Conservation (phyloP, 257 asterid species). For the Solanum sitiens region DNA sequence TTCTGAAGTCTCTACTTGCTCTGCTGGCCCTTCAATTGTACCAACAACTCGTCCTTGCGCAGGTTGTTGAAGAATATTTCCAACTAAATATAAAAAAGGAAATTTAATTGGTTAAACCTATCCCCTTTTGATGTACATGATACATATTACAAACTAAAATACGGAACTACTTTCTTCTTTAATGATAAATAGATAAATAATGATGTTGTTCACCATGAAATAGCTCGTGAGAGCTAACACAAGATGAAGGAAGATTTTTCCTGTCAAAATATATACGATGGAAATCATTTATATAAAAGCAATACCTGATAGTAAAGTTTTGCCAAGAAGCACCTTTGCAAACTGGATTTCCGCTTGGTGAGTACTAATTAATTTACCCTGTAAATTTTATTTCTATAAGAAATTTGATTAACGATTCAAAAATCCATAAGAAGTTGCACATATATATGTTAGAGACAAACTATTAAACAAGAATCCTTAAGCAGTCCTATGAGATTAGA, state of each 20-base stretch:
- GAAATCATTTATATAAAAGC: neutral
- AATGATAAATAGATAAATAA: neutral
- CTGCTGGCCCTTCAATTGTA: constrained; percentile 37
- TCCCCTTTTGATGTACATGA: neutral
- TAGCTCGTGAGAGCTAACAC: neutral
- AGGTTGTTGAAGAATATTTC: constrained; percentile 34
- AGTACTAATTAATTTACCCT: constrained; percentile 53
- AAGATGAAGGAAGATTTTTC: neutral
- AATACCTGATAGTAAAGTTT: constrained; percentile 41
- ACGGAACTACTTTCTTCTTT: neutral
- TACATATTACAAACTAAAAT: neutral
- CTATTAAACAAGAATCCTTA: neutral
- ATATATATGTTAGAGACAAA: neutral
- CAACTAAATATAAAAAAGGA: constrained; percentile 13
- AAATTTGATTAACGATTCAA: neutral
- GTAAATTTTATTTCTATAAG: constrained; percentile 5
- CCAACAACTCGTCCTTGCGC: constrained; percentile 25
- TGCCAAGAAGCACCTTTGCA: constrained; percentile 34
- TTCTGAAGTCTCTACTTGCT: constrained; percentile 35
- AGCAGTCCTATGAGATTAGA: neutral
- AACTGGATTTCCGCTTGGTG: constrained; percentile 56
- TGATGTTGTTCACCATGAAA: neutral
- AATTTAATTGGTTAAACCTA: neutral
- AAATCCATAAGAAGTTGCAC: neutral
- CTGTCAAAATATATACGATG: neutral